These are phyloP conservation scores for Amphicarpaea edgeworthii DNA, from an alignment of 306 rosid species.

Conservation along the genomic window DNA sequence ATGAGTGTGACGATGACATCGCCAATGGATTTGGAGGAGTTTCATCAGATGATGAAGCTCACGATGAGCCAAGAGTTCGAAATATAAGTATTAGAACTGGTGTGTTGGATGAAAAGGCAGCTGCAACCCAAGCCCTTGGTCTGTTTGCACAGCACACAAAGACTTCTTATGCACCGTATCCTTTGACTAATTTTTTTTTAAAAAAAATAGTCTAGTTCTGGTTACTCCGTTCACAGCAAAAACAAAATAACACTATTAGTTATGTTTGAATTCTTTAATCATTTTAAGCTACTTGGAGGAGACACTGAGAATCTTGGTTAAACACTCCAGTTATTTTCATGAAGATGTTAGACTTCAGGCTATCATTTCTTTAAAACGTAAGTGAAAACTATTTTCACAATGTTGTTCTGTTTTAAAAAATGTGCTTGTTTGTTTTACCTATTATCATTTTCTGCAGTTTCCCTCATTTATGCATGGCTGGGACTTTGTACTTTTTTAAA, in stretches of 20 bases:
- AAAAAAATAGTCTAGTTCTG: not conserved
- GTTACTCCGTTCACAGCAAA: not conserved
- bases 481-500: slow-evolving; percentile 12
- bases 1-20: slow-evolving; percentile 84
- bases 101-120: slow-evolving; percentile 98
- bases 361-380: slow-evolving; percentile 82
- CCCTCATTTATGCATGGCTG: slow-evolving; percentile 23
- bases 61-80: slow-evolving; percentile 95
- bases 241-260: not conserved
- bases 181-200: slow-evolving; percentile 37
- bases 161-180: slow-evolving; percentile 91
- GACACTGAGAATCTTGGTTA: slow-evolving; percentile 79
- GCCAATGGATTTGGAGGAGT: slow-evolving; percentile 95
- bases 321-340: slow-evolving; percentile 86
- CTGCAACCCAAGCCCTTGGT: slow-evolving; percentile 99
- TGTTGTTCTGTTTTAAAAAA: slow-evolving; percentile 12
- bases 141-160: slow-evolving; percentile 91
- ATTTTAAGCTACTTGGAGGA: slow-evolving; percentile 90
- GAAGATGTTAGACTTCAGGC: slow-evolving; percentile 99
- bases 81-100: slow-evolving; percentile 97
- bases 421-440: slow-evolving; percentile 20
- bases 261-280: slow-evolving; percentile 56
- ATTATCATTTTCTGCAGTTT: slow-evolving; percentile 9
- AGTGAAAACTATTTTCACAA: slow-evolving; percentile 49
- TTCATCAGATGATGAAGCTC: slow-evolving; percentile 98